Percentiles rank a stretch among this genome's conserved stretches.
Evolutionary conservation across 2,329 filamentous ascomycete species (phyloP).

Genomic region (Daldinia sp.): DNA sequence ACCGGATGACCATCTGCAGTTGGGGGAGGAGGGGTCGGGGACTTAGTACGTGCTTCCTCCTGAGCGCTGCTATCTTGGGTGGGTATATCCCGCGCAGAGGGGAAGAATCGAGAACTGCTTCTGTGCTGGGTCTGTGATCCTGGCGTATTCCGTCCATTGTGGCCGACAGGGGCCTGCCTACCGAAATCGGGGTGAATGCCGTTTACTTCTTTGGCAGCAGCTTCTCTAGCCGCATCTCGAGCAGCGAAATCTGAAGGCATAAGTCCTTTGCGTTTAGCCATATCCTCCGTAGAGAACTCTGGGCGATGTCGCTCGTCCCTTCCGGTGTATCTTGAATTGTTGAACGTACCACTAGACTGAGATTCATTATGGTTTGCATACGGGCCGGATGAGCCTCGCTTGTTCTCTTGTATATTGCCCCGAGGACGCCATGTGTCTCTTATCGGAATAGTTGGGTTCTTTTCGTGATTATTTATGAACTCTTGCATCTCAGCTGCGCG

Average conservation of each 20-base stretch:
- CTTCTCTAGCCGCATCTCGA: constrained; percentile 15
- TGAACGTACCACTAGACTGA: constrained; percentile 21
- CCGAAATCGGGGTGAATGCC: constrained; percentile 36
- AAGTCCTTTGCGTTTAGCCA: constrained; percentile 24
- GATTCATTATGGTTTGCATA: constrained; percentile 29
- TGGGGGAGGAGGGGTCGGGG: constrained; percentile 79
- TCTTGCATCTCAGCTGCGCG: constrained; percentile 56
- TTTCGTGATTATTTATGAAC: constrained; percentile 60
- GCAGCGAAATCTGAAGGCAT: constrained; percentile 36
- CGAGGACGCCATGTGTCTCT: constrained; percentile 67
- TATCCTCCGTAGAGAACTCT: constrained; percentile 6
- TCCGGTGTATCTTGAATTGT: neutral
- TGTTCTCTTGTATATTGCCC: constrained; percentile 52
- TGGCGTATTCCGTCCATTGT: constrained; percentile 35
- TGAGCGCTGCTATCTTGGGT: constrained; percentile 54
- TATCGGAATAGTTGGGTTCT: constrained; percentile 60
- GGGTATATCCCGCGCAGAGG: constrained; percentile 62
- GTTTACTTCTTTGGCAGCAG: constrained; percentile 24
- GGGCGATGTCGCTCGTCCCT: constrained; percentile 1
- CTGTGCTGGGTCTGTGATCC: constrained; percentile 56
- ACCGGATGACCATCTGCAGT: constrained; percentile 77
- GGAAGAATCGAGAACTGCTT: constrained; percentile 73
- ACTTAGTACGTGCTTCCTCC: constrained; percentile 62
- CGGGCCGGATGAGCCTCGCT: constrained; percentile 51
- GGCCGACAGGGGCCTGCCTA: constrained; percentile 32